Base-by-base conservation (phyloP, 1,284 basidiomycete genomes). In the Ustilago xerochloae region DNA sequence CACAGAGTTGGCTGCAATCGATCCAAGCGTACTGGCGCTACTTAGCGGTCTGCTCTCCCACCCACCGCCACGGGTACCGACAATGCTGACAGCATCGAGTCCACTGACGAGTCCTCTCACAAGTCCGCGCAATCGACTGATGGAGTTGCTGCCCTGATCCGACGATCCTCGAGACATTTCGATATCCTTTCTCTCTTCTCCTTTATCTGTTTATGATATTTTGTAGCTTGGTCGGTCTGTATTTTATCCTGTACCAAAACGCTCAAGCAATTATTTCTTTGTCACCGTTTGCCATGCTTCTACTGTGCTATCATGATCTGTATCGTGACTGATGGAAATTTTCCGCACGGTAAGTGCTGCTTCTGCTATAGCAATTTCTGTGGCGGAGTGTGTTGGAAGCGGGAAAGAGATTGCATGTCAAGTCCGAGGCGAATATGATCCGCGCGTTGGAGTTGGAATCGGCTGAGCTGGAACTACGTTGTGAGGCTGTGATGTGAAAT, bases 11-110 rank as follows among this genome's bases (percentile, higher is more conserved):
- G 43, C 35, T 9, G 22, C 45, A n/a, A 43, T 28, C 4, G 69
- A 66, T 20, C 46, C 63, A 10, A 53, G 52, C 28, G 60, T 67
- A 20, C 36, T 73, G 7, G 61, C 63, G 57, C 52, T 73, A 53
- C 61, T 73, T 20, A 52, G 29, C 45, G 49, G 50, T 26, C n/a
- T 72, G 48, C 48, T 72, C 0, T 39, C 63, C 8, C 48, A 51
- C 18, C 63, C 63, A 9, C 36, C 63, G 6, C 60, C 60, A 6
- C 51, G 46, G 32, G 59, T 47, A 18, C 32, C 49, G 0, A 8
- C 30, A 7, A 10, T n/a, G n/a, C n/a, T 46, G 49, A 15, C 41
- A 8, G 24, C 28, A 15, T 15, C 53, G 16, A 55, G 52, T 24
- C 68, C 68, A 8, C 15, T 62, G n/a, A 53, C 63, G 29, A 71